These are phyloP conservation scores for Acorus gramineus DNA, from an alignment of 106 monocot genomes.

Conservation along the genomic window DNA sequence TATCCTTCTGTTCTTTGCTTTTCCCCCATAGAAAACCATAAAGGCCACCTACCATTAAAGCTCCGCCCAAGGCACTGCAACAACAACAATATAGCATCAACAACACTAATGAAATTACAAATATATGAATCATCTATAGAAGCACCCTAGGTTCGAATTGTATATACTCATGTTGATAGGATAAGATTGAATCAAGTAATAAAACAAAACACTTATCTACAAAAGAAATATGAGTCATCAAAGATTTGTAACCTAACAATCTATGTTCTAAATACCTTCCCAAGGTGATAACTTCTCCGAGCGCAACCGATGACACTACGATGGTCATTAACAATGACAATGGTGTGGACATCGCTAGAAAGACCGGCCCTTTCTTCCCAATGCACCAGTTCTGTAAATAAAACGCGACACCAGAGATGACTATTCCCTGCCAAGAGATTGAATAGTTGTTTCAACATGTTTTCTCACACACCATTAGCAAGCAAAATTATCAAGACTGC, in stretches of 20 bases:
- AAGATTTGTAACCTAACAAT: too few species aligned
- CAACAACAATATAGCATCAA: neutral
- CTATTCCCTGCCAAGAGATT: slow-evolving; percentile 28
- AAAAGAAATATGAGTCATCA: too few species aligned
- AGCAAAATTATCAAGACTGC: too few species aligned
- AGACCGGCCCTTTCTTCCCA: slow-evolving; percentile 50
- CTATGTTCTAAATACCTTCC: slow-evolving; percentile 24
- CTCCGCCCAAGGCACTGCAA: slow-evolving; percentile 60
- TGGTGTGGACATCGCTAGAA: slow-evolving; percentile 42
- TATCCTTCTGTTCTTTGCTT: slow-evolving; percentile 11
- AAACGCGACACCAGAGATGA: slow-evolving; percentile 29
- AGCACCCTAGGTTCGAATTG: too few species aligned
- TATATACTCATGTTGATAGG: too few species aligned
- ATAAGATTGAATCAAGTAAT: too few species aligned
- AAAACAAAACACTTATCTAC: too few species aligned
- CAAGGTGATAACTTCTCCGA: slow-evolving; percentile 28
- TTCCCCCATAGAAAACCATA: slow-evolving; percentile 62
- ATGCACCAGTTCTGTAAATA: slow-evolving; percentile 62
- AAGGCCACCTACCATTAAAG: slow-evolving; percentile 53
- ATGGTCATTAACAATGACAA: slow-evolving; percentile 38
- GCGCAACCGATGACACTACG: slow-evolving; percentile 24
- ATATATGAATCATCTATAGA: too few species aligned
- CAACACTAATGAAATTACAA: too few species aligned
- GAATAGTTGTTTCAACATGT: too few species aligned
- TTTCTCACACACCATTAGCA: too few species aligned